phyloP scores from a whole-genome alignment of 2,329 filamentous ascomycete genomes.

The Alternaria conjuncta region DNA sequence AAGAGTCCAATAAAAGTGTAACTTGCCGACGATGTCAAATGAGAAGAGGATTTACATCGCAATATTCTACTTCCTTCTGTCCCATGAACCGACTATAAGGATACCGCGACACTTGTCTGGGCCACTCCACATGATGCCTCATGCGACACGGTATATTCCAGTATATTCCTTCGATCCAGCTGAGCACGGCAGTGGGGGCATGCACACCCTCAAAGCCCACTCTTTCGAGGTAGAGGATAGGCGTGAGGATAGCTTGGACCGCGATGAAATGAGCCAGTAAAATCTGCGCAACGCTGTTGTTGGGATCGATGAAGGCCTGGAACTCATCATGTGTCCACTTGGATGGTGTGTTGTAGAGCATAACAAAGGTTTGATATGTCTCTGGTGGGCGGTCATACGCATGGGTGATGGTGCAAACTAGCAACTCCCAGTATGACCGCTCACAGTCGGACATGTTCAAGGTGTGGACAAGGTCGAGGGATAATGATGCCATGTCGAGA shows the following conservation, averaged over 20 bases:
- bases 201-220: constrained; percentile 44
- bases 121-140: constrained; percentile 39
- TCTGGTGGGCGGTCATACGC: constrained; percentile 40
- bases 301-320: constrained; percentile 51
- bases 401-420: constrained; percentile 33
- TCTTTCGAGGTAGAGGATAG: constrained; percentile 46
- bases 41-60: constrained; percentile 9
- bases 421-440: constrained; percentile 31
- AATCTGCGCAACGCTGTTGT: constrained; percentile 52
- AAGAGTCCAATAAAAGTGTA: not conserved
- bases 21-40: not conserved
- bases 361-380: constrained; percentile 53
- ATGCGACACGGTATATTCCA: constrained; percentile 30
- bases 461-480: constrained; percentile 32
- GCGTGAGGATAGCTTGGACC: constrained; percentile 53
- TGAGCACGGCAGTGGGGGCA: constrained; percentile 38
- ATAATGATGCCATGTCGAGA: constrained; percentile 40
- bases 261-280: constrained; percentile 57
- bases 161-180: constrained; percentile 46
- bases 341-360: constrained; percentile 51
- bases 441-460: constrained; percentile 41
- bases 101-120: constrained; percentile 37
- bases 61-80: constrained; percentile 21
- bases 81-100: constrained; percentile 37
- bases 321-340: constrained; percentile 51